A percentile compares a stretch with the other conserved stretches of the same genome.
Evolutionary conservation across 768 basidiomycete species (phyloP).

Genomic region (Brasilioporus rufonigricans): DNA sequence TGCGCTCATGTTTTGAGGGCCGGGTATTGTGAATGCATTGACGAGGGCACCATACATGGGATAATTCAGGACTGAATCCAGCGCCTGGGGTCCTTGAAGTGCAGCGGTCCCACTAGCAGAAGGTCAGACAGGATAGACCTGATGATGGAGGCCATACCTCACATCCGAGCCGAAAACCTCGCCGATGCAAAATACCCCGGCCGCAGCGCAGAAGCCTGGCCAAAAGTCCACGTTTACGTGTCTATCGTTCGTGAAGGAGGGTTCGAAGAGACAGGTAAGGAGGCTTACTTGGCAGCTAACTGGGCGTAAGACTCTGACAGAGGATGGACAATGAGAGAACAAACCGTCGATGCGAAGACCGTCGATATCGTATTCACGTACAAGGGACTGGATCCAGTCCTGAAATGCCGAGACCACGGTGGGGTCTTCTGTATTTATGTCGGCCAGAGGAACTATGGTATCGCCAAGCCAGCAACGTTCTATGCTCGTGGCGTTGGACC

Average conservation of each 20-base stretch:
- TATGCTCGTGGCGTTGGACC: slow-evolving; percentile 64
- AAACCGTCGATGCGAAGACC: slow-evolving; percentile 81
- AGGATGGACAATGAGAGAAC: slow-evolving; percentile 5
- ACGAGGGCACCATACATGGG: slow-evolving; percentile 65
- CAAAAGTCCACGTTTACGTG: slow-evolving; percentile 77
- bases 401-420: slow-evolving; percentile 61
- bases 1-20: slow-evolving; percentile 58
- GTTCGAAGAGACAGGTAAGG: background rate
- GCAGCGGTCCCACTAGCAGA: slow-evolving; percentile 46
- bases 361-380: slow-evolving; percentile 72
- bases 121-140: slow-evolving; percentile 14
- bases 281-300: slow-evolving; percentile 34
- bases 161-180: slow-evolving; percentile 64
- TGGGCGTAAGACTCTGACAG: background rate
- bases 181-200: slow-evolving; percentile 84
- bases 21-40: slow-evolving; percentile 70
- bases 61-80: slow-evolving; percentile 72
- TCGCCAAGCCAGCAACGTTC: slow-evolving; percentile 87
- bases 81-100: slow-evolving; percentile 59
- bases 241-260: slow-evolving; percentile 26
- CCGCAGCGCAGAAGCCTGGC: slow-evolving; percentile 69
- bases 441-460: slow-evolving; percentile 65
- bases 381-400: slow-evolving; percentile 65
- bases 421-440: slow-evolving; percentile 73
- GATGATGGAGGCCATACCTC: slow-evolving; percentile 35